phyloP scores from a whole-genome alignment of 805 yeast genomes.

The Saturnispora mendoncae region DNA sequence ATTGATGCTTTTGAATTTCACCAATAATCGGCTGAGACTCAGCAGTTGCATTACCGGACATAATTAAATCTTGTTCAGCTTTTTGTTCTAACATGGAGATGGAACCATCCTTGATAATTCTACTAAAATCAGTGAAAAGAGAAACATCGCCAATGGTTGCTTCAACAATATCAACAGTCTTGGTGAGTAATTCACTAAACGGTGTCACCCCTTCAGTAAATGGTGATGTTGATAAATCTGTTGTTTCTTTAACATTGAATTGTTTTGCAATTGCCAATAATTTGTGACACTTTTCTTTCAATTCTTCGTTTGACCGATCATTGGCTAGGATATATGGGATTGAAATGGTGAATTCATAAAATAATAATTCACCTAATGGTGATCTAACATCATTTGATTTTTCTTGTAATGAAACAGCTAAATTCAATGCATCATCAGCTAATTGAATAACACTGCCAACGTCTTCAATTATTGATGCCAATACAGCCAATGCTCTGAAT shows the following conservation, averaged over 20 bases:
- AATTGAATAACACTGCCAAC: constrained; percentile 35
- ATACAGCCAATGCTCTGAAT: constrained; percentile 58
- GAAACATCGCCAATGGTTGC: constrained; percentile 33
- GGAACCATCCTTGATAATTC: constrained; percentile 15
- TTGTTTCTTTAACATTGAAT: constrained; percentile 14
- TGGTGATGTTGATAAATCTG: constrained; percentile 8
- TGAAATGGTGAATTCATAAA: constrained; percentile 49
- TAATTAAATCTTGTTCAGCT: constrained; percentile 10
- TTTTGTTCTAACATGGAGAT: constrained; percentile 12
- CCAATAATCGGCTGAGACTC: constrained; percentile 20
- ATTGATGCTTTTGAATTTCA: constrained; percentile 11
- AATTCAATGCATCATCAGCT: constrained; percentile 43
- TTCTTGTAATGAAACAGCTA: constrained; percentile 48
- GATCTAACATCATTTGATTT: constrained; percentile 32
- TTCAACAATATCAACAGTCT: constrained; percentile 39
- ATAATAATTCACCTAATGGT: constrained; percentile 61
- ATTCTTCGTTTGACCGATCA: constrained; percentile 20
- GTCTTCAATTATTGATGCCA: constrained; percentile 51
- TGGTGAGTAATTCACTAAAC: constrained; percentile 5
- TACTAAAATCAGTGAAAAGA: constrained; percentile 32
- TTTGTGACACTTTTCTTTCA: constrained; percentile 32
- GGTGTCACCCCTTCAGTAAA: not conserved
- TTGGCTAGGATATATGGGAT: constrained; percentile 44
- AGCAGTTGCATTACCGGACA: constrained; percentile 10
- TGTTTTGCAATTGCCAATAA: constrained; percentile 36